Evolutionary conservation across 192 early-diverging fungal species (phyloP).

Genomic region (Borealophlyctis nickersoniae): DNA sequence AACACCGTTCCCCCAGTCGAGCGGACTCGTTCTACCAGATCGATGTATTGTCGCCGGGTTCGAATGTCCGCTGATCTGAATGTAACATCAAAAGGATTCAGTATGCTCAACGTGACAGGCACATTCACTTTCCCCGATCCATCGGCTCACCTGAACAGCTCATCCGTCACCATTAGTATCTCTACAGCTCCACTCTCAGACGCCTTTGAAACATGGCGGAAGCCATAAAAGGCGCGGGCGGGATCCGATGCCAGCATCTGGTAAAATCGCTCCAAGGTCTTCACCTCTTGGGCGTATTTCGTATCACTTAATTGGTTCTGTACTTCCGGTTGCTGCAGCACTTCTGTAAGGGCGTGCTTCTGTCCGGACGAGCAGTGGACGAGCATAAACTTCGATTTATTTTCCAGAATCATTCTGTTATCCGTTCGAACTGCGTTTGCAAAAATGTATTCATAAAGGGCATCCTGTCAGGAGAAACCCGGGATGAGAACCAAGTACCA

Average conservation of each 20-base stretch:
- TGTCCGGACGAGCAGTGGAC: constrained; percentile 95
- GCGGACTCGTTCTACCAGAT: constrained; percentile 78
- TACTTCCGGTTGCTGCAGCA: constrained; percentile 82
- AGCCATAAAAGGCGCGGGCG: constrained; percentile 91
- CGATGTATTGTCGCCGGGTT: constrained; percentile 82
- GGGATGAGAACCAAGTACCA: no score
- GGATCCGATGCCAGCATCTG: constrained; percentile 85
- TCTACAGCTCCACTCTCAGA: constrained; percentile 83
- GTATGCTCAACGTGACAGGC: no score
- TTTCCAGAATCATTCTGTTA: constrained; percentile 77
- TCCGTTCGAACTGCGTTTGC: constrained; percentile 75
- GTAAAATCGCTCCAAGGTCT: constrained; percentile 81
- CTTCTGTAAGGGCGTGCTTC: constrained; percentile 92
- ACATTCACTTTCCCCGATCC: no score
- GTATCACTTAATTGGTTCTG: constrained; percentile 82
- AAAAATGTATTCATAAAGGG: constrained; percentile 83
- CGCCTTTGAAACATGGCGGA: constrained; percentile 77
- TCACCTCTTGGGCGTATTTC: constrained; percentile 83
- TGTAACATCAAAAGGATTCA: constrained; percentile 3
- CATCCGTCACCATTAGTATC: constrained; percentile 87
- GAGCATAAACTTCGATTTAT: constrained; percentile 80
- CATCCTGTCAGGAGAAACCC: no score
- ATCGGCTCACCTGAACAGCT: constrained; percentile 69
- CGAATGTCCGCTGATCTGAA: constrained; percentile 75
- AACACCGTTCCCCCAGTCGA: constrained; percentile 71